Evolutionary conservation across 345 rosid species (phyloP).

Genomic region (Anacardium occidentale): DNA sequence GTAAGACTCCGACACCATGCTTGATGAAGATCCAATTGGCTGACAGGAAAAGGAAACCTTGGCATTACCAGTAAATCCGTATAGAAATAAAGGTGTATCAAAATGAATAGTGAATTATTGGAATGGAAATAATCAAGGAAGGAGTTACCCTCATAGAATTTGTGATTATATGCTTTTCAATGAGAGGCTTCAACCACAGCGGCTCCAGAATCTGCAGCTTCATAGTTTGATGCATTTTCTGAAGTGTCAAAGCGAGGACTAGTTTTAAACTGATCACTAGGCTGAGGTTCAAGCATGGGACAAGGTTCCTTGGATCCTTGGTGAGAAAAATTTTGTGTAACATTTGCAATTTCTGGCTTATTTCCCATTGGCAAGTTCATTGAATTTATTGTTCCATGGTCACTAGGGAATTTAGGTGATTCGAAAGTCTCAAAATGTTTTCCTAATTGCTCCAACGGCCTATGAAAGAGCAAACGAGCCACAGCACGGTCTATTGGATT

Average conservation of each 20-base stretch:
- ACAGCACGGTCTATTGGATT: conserved; percentile 84
- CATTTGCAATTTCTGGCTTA: conserved; percentile 33
- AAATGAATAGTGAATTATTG: background rate
- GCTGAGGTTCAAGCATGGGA: conserved; percentile 22
- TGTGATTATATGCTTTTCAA: conserved; percentile 24
- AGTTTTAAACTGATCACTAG: conserved; percentile 18
- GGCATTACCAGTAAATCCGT: conserved; percentile 35
- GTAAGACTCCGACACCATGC: conserved; percentile 16
- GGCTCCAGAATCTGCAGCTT: conserved; percentile 37
- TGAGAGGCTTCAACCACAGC: conserved; percentile 33
- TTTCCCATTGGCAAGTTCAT: conserved; percentile 26
- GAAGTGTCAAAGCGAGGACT: conserved; percentile 24
- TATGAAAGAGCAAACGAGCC: conserved; percentile 86
- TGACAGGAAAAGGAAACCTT: conserved; percentile 32
- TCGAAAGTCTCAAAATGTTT: conserved; percentile 55
- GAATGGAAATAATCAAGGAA: conserved; percentile 30
- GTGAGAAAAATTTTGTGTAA: conserved; percentile 30
- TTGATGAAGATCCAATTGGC: conserved; percentile 30
- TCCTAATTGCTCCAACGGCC: conserved; percentile 49
- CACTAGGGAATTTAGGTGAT: conserved; percentile 49
- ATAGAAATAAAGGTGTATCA: background rate
- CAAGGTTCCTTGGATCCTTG: conserved; percentile 35
- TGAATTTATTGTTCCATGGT: conserved; percentile 30
- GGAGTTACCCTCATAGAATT: conserved; percentile 37
- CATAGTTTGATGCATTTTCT: conserved; percentile 41